phyloP scores from a whole-genome alignment of 139 green algal genomes.

The Coccomyxa sp. region DNA sequence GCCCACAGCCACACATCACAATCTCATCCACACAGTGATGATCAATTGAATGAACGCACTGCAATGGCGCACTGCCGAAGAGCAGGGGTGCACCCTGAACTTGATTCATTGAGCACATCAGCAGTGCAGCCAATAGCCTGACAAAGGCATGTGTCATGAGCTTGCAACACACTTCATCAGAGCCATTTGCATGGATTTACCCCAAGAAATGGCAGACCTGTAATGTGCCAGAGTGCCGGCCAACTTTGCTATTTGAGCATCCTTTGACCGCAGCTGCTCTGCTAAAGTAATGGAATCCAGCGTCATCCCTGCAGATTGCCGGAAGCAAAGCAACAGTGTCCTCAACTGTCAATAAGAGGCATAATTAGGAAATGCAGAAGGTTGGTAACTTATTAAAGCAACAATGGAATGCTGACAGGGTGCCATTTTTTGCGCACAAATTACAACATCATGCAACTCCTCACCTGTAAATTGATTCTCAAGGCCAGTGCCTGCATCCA shows the following conservation, averaged over 20 bases:
- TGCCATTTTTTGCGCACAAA: not conserved
- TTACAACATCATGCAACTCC: not conserved
- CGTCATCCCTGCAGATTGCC: not conserved
- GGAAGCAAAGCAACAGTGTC: not conserved
- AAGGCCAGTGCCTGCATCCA: no score
- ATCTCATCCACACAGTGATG: no score
- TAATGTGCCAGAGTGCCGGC: slow-evolving; percentile 33
- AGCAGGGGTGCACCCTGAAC: not conserved
- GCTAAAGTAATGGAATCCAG: not conserved
- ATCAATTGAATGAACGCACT: no score
- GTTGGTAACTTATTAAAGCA: no score
- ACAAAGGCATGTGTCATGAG: not conserved
- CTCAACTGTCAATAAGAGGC: not conserved
- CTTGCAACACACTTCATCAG: slow-evolving; percentile 18
- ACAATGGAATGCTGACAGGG: no score
- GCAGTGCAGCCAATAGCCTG: not conserved
- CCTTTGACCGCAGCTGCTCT: not conserved
- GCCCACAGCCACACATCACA: no score
- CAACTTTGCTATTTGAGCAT: slow-evolving; percentile 13
- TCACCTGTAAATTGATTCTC: not conserved
- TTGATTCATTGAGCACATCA: not conserved
- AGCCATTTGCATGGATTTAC: slow-evolving; percentile 8
- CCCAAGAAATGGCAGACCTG: not conserved
- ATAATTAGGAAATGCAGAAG: not conserved
- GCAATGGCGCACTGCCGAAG: not conserved